Percentiles rank a stretch among this genome's conserved stretches.
phyloP scores from a whole-genome alignment of 306 rosid genomes.

The Styphnolobium japonicum region DNA sequence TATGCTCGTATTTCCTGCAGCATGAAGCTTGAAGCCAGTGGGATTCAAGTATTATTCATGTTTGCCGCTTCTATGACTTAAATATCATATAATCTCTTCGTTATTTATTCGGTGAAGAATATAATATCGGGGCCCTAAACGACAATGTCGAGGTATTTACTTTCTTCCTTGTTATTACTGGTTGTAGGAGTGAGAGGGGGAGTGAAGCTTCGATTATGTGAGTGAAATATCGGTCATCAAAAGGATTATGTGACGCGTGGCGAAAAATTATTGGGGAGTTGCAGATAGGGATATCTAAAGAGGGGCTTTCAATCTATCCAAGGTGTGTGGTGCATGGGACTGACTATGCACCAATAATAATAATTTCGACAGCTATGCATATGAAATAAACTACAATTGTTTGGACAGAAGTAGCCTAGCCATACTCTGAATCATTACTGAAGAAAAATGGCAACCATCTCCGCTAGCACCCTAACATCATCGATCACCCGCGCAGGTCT shows the following conservation, averaged over 20 bases:
- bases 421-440: constrained; percentile 5
- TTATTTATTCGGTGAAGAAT: not conserved
- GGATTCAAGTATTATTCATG: not conserved
- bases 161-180: not conserved
- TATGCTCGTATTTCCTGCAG: not conserved
- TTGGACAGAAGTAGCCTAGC: not conserved
- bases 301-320: constrained; percentile 44
- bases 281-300: constrained; percentile 51
- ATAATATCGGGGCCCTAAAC: not conserved
- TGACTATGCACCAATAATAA: constrained; percentile 30
- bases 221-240: not conserved
- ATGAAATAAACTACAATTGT: constrained; percentile 28
- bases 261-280: constrained; percentile 30
- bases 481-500: constrained; percentile 51
- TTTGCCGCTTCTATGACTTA: not conserved
- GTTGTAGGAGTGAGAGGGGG: not conserved
- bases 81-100: not conserved
- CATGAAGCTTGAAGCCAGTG: not conserved
- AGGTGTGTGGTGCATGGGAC: constrained; percentile 45
- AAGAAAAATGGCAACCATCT: constrained; percentile 70
- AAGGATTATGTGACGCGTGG: constrained; percentile 57
- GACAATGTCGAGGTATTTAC: not conserved
- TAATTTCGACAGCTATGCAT: constrained; percentile 20
- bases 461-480: constrained; percentile 51
- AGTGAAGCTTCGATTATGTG: not conserved